These are phyloP conservation scores for Leucocoprinus leucothites DNA, from an alignment of 768 basidiomycete genomes.

Conservation along the genomic window DNA sequence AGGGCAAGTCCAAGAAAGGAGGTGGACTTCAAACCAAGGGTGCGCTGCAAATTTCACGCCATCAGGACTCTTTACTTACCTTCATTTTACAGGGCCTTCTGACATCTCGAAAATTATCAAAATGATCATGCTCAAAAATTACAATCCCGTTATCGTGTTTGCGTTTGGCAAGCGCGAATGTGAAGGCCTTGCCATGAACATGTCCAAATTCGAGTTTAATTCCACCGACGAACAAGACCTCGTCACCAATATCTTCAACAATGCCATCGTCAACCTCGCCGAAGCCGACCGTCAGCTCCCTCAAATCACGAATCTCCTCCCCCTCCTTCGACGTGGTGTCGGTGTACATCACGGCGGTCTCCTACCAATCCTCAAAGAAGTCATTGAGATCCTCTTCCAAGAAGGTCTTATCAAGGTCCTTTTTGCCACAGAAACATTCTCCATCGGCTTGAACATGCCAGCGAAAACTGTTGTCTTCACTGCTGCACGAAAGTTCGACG, in stretches of 20 bases:
- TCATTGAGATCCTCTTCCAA: slow-evolving; percentile 98
- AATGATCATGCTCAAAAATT: slow-evolving; percentile 97
- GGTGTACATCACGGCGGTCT: slow-evolving; percentile 99
- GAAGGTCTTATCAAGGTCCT: slow-evolving; percentile 97
- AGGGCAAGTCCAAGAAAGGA: slow-evolving; percentile 94
- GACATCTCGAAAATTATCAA: slow-evolving; percentile 98
- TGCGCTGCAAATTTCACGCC: slow-evolving; percentile 25
- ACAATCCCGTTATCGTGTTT: slow-evolving; percentile 97
- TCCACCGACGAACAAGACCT: slow-evolving; percentile 87
- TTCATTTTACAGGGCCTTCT: slow-evolving; percentile 57
- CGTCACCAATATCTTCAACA: slow-evolving; percentile 86
- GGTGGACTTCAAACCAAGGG: slow-evolving; percentile 77
- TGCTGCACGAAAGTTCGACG: slow-evolving; percentile 92
- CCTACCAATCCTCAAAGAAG: slow-evolving; percentile 95
- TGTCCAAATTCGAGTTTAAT: slow-evolving; percentile 97
- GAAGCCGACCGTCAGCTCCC: slow-evolving; percentile 86
- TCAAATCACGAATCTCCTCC: slow-evolving; percentile 90
- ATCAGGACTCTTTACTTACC: too few species aligned
- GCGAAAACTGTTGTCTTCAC: slow-evolving; percentile 99
- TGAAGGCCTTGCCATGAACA: slow-evolving; percentile 84
- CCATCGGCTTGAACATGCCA: slow-evolving; percentile 98
- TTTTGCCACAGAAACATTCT: slow-evolving; percentile 98
- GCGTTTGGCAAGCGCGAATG: slow-evolving; percentile 99
- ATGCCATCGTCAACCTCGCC: slow-evolving; percentile 87
- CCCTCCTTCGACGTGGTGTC: slow-evolving; percentile 90